Evolutionary conservation across 169 alveolate genomes (phyloP).

Genomic region (Plasmodium vivax): DNA sequence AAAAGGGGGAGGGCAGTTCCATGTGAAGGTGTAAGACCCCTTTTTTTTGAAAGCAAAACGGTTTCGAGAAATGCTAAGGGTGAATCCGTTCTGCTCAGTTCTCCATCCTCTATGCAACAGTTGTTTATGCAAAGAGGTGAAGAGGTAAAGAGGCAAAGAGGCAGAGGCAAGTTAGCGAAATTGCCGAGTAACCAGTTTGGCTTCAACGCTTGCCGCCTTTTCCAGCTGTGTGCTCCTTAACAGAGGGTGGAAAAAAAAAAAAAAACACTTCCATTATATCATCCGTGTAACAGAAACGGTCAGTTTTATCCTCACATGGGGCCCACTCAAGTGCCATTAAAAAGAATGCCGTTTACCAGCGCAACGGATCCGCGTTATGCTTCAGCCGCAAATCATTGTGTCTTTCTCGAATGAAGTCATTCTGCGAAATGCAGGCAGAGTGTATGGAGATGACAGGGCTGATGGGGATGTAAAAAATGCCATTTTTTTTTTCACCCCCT

Average conservation of each 20-base stretch:
- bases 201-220: conserved; percentile 29
- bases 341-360: neutral
- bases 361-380: conserved; percentile 56
- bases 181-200: conserved; percentile 24
- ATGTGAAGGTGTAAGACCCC: neutral
- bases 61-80: neutral
- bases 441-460: neutral
- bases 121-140: conserved; percentile 4
- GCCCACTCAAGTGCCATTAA: neutral
- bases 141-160: too few species aligned
- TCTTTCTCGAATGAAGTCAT: conserved; percentile 52
- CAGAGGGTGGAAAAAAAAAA: neutral
- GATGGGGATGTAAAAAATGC: neutral
- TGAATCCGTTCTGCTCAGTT: neutral
- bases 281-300: neutral
- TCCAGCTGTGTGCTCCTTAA: conserved; percentile 49
- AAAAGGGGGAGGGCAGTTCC: neutral
- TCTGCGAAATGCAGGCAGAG: conserved; percentile 19
- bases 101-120: neutral
- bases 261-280: neutral
- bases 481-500: neutral
- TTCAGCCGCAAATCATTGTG: conserved; percentile 59
- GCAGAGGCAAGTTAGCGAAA: neutral
- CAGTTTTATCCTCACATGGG: neutral
- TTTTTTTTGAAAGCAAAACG: neutral